Conservation (phyloP, 257 asterid species). For the Verbascum thapsus region DNA sequence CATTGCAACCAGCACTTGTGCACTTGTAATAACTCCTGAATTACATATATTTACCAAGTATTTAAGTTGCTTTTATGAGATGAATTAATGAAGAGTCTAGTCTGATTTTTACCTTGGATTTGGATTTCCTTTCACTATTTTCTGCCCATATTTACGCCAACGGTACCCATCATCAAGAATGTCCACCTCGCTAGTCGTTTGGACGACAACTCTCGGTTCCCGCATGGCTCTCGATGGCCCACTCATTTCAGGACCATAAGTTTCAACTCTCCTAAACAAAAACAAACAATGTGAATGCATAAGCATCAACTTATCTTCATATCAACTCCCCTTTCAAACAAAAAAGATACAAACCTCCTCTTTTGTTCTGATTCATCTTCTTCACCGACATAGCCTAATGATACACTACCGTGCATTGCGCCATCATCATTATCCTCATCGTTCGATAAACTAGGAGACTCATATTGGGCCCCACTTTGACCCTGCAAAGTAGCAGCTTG, state of each 20-base stretch:
- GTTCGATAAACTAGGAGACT: slow-evolving; percentile 66
- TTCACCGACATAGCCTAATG: slow-evolving; percentile 72
- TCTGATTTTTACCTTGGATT: slow-evolving; percentile 76
- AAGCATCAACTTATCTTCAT: background rate
- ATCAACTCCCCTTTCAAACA: slow-evolving; percentile 18
- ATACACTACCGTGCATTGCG: slow-evolving; percentile 61
- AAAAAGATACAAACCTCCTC: slow-evolving; percentile 58
- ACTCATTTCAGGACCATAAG: slow-evolving; percentile 36
- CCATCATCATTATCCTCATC: slow-evolving; percentile 72
- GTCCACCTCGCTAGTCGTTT: slow-evolving; percentile 91
- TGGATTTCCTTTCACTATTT: slow-evolving; percentile 93
- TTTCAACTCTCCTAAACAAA: slow-evolving; percentile 37
- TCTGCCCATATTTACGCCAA: slow-evolving; percentile 97
- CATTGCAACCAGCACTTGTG: slow-evolving; percentile 81
- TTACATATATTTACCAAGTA: too few relatives aligned
- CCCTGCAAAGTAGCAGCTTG: slow-evolving; percentile 39
- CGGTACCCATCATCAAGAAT: slow-evolving; percentile 90
- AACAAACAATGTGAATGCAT: slow-evolving; percentile 10
- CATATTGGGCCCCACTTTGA: slow-evolving; percentile 39
- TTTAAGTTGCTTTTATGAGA: background rate
- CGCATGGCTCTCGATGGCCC: slow-evolving; percentile 55
- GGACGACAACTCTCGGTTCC: slow-evolving; percentile 93
- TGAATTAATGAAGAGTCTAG: background rate
- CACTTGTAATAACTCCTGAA: slow-evolving; percentile 95
- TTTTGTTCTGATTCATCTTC: slow-evolving; percentile 83